Evolutionary conservation across 148 eudicot genomes (phyloP).

Genomic region (Mesembryanthemum crystallinum): DNA sequence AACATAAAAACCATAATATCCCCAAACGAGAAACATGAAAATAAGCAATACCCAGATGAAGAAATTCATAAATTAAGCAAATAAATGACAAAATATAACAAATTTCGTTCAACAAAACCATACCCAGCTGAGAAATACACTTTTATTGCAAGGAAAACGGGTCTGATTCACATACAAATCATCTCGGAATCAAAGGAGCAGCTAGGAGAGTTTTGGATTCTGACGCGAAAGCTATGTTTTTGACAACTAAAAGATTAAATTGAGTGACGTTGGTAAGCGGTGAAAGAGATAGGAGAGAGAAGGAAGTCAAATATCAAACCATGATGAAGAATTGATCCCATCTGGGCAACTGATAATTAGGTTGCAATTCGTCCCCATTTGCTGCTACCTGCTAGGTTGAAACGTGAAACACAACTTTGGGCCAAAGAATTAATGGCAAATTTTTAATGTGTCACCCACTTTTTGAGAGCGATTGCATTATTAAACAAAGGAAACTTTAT

Average conservation of each 20-base stretch:
- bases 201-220: background rate
- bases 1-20: background rate
- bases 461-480: slow-evolving; percentile 1
- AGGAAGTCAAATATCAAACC: slow-evolving; percentile 7
- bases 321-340: slow-evolving; percentile 22
- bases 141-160: slow-evolving; percentile 10
- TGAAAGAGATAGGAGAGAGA: too few species aligned
- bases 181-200: background rate
- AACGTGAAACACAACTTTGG: background rate
- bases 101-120: background rate
- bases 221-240: background rate
- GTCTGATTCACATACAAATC: background rate
- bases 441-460: background rate
- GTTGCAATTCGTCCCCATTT: background rate
- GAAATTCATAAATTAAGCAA: background rate
- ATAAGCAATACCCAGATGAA: background rate
- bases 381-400: background rate
- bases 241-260: background rate
- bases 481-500: background rate
- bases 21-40: background rate
- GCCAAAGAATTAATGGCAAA: background rate
- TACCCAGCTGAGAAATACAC: slow-evolving; percentile 26
- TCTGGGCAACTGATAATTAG: slow-evolving; percentile 11
- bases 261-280: background rate
- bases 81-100: background rate